These are phyloP conservation scores for Tephrocybe sp. DNA, from an alignment of 768 basidiomycete genomes.

Conservation along the genomic window DNA sequence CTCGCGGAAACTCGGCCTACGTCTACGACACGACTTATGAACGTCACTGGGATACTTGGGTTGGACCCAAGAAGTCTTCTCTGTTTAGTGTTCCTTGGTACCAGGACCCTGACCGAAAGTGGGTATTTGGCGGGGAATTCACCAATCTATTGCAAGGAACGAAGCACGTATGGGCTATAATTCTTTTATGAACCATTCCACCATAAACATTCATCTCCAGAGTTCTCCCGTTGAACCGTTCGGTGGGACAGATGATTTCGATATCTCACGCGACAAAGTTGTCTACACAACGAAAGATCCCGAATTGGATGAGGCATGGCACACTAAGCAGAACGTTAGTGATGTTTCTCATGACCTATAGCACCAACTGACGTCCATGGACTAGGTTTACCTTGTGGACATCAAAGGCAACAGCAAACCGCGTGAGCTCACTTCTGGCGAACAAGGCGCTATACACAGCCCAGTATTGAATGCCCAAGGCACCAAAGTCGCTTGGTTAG, in stretches of 20 bases:
- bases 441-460: constrained; percentile 79
- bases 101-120: constrained; percentile 47
- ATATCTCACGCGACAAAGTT: constrained; percentile 66
- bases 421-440: constrained; percentile 75
- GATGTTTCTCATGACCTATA: neutral
- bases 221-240: constrained; percentile 81
- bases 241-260: constrained; percentile 81
- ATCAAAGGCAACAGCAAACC: constrained; percentile 51
- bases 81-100: constrained; percentile 68
- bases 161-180: constrained; percentile 53
- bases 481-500: constrained; percentile 81
- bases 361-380: neutral
- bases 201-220: constrained; percentile 32
- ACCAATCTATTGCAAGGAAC: constrained; percentile 66
- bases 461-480: constrained; percentile 70
- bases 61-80: constrained; percentile 65
- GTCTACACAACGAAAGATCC: constrained; percentile 89
- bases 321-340: constrained; percentile 84
- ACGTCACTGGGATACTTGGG: constrained; percentile 83
- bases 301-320: constrained; percentile 69
- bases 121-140: constrained; percentile 54
- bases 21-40: constrained; percentile 71
- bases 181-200: neutral
- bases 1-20: constrained; percentile 68
- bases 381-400: constrained; percentile 69